These are phyloP conservation scores for Peronosclerospora sorghi DNA, from an alignment of 352 stramenopile genomes.

Conservation along the genomic window DNA sequence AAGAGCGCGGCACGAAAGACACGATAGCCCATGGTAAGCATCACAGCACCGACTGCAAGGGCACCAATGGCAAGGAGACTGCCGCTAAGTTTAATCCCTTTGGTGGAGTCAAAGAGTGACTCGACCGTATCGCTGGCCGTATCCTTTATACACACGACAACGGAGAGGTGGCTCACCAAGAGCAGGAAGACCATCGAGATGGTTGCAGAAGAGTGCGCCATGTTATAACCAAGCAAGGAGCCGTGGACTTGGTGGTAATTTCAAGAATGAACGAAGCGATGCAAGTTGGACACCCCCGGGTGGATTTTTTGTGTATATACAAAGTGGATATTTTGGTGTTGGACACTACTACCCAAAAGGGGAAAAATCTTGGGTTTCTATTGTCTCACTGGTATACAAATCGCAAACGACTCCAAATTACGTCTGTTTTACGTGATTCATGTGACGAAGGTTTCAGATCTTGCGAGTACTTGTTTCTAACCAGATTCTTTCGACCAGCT, in stretches of 20 bases:
- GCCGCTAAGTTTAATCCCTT: constrained; percentile 23
- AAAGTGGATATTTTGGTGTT: too few species aligned
- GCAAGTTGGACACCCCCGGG: not conserved
- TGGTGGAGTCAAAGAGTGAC: constrained; percentile 31
- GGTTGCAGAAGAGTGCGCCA: constrained; percentile 7
- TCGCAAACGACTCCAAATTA: too few species aligned
- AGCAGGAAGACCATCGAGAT: constrained; percentile 19
- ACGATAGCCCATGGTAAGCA: constrained; percentile 43
- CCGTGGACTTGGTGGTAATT: constrained; percentile 6
- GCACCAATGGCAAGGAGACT: constrained; percentile 27
- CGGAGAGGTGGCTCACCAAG: constrained; percentile 10
- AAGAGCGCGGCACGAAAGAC: constrained; percentile 52
- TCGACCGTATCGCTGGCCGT: constrained; percentile 26
- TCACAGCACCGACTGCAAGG: constrained; percentile 20
- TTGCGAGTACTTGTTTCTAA: too few species aligned
- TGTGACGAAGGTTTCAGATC: too few species aligned
- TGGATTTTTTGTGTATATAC: too few species aligned
- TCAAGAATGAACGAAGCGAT: constrained; percentile 16
- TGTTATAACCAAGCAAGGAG: constrained; percentile 2
- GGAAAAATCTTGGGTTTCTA: too few species aligned
- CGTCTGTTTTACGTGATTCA: too few species aligned
- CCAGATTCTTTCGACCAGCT: too few species aligned
- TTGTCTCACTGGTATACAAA: too few species aligned
- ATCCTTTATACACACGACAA: constrained; percentile 8
- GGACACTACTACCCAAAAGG: too few species aligned